phyloP scores from a whole-genome alignment of 2,329 filamentous ascomycete genomes.

The Fusarium haematococcum region DNA sequence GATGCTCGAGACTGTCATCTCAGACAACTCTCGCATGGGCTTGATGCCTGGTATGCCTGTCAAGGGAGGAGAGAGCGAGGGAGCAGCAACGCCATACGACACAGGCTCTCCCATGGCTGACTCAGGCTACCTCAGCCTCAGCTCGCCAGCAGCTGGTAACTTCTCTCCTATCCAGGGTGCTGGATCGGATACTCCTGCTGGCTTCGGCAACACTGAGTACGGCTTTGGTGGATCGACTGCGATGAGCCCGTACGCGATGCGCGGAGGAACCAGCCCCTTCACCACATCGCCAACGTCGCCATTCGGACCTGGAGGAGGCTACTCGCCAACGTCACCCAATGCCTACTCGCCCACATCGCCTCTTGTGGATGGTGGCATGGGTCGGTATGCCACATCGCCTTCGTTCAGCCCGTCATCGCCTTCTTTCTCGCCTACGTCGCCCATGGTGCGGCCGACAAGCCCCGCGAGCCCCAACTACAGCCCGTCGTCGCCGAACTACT shows the following conservation, averaged over 20 bases:
- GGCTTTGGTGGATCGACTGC: conserved; percentile 62
- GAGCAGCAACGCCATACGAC: conserved; percentile 95
- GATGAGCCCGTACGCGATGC: conserved; percentile 74
- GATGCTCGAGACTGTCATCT: conserved; percentile 95
- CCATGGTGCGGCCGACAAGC: conserved; percentile 66
- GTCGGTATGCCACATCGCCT: conserved; percentile 68
- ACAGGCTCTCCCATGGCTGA: conserved; percentile 83
- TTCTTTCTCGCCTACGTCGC: conserved; percentile 73
- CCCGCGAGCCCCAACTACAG: conserved; percentile 72
- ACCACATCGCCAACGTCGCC: conserved; percentile 76
- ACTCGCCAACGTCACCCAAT: conserved; percentile 82
- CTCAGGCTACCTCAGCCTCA: conserved; percentile 73
- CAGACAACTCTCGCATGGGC: conserved; percentile 88
- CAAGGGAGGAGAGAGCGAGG: conserved; percentile 80
- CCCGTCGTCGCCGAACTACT: conserved; percentile 74
- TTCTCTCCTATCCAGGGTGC: conserved; percentile 83
- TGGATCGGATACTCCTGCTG: conserved; percentile 77
- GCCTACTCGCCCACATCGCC: conserved; percentile 84
- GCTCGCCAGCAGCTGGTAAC: conserved; percentile 71
- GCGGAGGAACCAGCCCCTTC: conserved; percentile 79
- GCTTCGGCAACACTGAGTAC: conserved; percentile 72
- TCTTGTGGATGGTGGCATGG: conserved; percentile 65
- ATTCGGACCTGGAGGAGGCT: conserved; percentile 69
- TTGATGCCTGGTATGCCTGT: conserved; percentile 83
- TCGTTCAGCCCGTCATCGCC: conserved; percentile 73